Evolutionary conservation across 2,329 filamentous ascomycete genomes (phyloP).

Genomic region (Sclerotinia glacialis): DNA sequence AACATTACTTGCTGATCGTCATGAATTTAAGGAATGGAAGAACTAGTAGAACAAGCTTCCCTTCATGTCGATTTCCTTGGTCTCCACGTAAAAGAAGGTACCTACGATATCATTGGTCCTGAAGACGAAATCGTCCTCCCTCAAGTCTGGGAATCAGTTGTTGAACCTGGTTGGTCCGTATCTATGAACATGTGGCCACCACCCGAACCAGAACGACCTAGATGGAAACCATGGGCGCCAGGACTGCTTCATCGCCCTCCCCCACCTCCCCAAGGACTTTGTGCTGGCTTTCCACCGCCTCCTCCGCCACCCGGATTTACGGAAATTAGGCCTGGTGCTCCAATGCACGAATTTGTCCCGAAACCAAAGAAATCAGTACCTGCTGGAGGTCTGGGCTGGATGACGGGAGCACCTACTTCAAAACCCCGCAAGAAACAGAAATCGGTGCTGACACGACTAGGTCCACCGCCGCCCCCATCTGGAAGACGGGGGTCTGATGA

Average conservation of each 20-base stretch:
- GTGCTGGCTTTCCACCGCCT: neutral
- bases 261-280: neutral
- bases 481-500: neutral
- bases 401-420: neutral
- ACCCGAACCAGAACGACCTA: constrained; percentile 35
- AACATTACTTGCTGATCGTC: neutral
- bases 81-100: constrained; percentile 71
- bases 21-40: constrained; percentile 69
- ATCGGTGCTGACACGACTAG: neutral
- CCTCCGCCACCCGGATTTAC: neutral
- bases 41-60: constrained; percentile 81
- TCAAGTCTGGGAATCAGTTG: constrained; percentile 74
- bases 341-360: neutral
- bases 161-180: constrained; percentile 72
- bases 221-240: neutral
- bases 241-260: neutral
- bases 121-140: constrained; percentile 81
- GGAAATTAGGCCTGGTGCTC: neutral
- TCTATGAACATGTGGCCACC: constrained; percentile 67
- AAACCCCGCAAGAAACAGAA: neutral
- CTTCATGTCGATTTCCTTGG: constrained; percentile 73
- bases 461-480: no score
- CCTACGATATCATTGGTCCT: constrained; percentile 77
- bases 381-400: neutral
- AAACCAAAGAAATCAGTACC: neutral